Conservation (phyloP, 2,329 filamentous ascomycete genomes). For the Aspergillus sp. region DNA sequence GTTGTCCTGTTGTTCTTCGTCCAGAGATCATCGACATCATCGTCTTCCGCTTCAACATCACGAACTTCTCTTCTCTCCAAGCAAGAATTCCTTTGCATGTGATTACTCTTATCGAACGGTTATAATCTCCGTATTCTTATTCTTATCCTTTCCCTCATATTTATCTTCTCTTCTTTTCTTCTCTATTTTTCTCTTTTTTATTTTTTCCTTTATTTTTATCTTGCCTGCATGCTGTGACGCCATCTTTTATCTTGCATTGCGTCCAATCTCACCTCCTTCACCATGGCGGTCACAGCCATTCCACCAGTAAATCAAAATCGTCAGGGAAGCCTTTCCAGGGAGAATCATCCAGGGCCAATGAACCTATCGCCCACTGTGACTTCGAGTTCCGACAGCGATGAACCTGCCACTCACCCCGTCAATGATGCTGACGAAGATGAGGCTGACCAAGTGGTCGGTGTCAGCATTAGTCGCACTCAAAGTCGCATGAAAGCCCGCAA, state of each 20-base stretch:
- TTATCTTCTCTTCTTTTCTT: background rate
- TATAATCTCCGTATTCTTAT: background rate
- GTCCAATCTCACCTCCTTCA: background rate
- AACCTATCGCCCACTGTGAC: conserved; percentile 9
- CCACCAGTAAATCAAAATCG: conserved; percentile 3
- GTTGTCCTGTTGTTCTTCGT: too few relatives aligned
- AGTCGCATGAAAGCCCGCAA: conserved; percentile 52
- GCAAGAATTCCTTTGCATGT: too few relatives aligned
- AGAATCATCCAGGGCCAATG: conserved; percentile 1
- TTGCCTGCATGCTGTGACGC: conserved; percentile 4
- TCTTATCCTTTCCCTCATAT: background rate
- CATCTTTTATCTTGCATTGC: background rate
- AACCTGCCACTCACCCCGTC: conserved; percentile 8
- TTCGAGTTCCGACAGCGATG: conserved; percentile 30
- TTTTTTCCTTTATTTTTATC: background rate
- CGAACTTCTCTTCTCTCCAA: background rate
- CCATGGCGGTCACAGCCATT: conserved; percentile 5
- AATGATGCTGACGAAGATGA: conserved; percentile 25
- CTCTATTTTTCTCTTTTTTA: background rate
- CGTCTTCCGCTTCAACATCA: background rate
- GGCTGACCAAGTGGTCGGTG: conserved; percentile 45
- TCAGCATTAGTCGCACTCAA: conserved; percentile 56
- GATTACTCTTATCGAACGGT: background rate
- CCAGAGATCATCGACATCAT: background rate
- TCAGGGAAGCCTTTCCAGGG: conserved; percentile 1